A percentile compares a stretch with the other conserved stretches of the same genome.
Evolutionary conservation across 768 basidiomycete species (phyloP).

Genomic region (Auriscalpium microsporum): DNA sequence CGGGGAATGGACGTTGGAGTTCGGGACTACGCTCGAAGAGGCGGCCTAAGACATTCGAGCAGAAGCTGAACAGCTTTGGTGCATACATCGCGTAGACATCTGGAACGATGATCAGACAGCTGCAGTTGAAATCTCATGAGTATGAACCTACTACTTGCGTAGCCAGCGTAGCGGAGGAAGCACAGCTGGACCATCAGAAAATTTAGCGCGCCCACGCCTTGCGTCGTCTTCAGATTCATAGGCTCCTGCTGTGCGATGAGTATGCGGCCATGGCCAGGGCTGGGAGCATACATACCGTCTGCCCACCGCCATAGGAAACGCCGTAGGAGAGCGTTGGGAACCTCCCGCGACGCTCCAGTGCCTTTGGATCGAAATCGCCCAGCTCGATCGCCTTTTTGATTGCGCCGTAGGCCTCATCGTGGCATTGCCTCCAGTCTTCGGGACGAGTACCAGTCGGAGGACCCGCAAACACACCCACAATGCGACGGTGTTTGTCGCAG

Average conservation of each 20-base stretch:
- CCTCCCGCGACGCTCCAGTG: constrained; percentile 11
- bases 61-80: not conserved
- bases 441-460: not conserved
- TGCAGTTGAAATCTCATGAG: not conserved
- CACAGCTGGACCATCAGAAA: not conserved
- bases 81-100: not conserved
- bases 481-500: not conserved
- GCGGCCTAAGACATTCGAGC: not conserved
- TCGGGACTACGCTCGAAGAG: constrained; percentile 5
- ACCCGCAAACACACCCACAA: not conserved
- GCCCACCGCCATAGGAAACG: constrained; percentile 24
- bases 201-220: not conserved
- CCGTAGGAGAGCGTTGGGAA: constrained; percentile 17
- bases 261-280: not conserved
- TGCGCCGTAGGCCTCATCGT: not conserved
- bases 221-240: not conserved
- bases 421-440: not conserved
- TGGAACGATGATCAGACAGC: not conserved
- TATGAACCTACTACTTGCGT: not conserved
- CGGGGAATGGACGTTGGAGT: constrained; percentile 17
- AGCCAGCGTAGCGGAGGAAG: not conserved
- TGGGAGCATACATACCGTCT: constrained; percentile 6
- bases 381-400: not conserved
- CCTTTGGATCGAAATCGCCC: not conserved
- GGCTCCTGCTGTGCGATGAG: not conserved